A percentile compares a stretch with the other conserved stretches of the same genome.
phyloP scores from a whole-genome alignment of 768 basidiomycete genomes.

The Leccinum boreale region DNA sequence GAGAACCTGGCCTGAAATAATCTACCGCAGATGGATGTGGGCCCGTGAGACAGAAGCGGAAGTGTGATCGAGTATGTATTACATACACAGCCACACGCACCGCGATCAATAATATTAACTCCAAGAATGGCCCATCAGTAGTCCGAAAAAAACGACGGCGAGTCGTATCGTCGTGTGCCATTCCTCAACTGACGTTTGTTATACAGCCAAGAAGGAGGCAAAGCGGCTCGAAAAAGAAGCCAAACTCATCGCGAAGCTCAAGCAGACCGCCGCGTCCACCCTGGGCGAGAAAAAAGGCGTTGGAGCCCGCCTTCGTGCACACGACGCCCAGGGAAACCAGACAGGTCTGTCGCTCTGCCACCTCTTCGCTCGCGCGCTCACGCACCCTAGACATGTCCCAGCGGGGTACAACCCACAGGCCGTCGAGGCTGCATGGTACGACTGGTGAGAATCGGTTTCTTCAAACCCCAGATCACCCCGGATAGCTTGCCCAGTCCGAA shows the following conservation, averaged over 20 bases:
- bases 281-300: conserved; percentile 67
- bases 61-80: no score
- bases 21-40: no score
- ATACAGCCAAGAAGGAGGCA: conserved; percentile 78
- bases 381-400: conserved; percentile 61
- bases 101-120: no score
- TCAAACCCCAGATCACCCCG: conserved; percentile 67
- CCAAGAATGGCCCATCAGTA: no score
- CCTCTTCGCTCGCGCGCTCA: neutral
- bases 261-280: conserved; percentile 34
- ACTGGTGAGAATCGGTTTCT: conserved; percentile 97
- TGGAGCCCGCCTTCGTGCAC: conserved; percentile 78
- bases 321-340: conserved; percentile 89
- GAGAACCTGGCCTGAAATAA: no score
- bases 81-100: no score
- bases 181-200: no score
- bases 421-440: conserved; percentile 95
- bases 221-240: conserved; percentile 75
- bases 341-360: conserved; percentile 57
- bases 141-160: no score
- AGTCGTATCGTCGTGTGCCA: no score
- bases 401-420: conserved; percentile 94
- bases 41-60: no score
- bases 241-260: conserved; percentile 67
- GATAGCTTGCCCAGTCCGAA: conserved; percentile 61